These are phyloP conservation scores for Fusarium sublunatum DNA, from an alignment of 2,329 filamentous ascomycete genomes.

Conservation along the genomic window DNA sequence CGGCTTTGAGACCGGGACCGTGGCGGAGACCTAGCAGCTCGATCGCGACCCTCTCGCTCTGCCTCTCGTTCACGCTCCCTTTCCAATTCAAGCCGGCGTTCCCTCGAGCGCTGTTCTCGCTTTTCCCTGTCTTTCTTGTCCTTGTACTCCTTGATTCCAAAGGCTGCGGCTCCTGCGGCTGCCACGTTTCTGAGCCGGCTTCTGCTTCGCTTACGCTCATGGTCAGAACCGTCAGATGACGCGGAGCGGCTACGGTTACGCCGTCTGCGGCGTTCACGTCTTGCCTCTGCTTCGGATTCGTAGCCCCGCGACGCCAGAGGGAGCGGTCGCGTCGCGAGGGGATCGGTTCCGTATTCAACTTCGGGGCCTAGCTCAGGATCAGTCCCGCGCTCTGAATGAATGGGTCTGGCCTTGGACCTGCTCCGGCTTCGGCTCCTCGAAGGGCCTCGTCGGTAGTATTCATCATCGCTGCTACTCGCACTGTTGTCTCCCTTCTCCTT, in stretches of 20 bases:
- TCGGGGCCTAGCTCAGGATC: slow-evolving; percentile 73
- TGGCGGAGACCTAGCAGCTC: slow-evolving; percentile 46
- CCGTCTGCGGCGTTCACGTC: slow-evolving; percentile 54
- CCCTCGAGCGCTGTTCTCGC: slow-evolving; percentile 52
- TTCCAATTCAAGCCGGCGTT: slow-evolving; percentile 44
- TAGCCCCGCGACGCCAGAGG: slow-evolving; percentile 54
- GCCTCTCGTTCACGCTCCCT: slow-evolving; percentile 37
- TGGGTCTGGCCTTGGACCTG: slow-evolving; percentile 64
- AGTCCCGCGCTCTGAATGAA: slow-evolving; percentile 64
- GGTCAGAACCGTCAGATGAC: slow-evolving; percentile 50
- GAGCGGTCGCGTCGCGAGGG: slow-evolving; percentile 60
- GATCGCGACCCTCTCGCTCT: slow-evolving; percentile 38
- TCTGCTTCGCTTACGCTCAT: slow-evolving; percentile 61
- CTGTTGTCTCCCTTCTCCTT: slow-evolving; percentile 68
- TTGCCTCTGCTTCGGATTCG: slow-evolving; percentile 62
- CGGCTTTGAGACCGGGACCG: slow-evolving; percentile 43
- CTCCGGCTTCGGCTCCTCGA: slow-evolving; percentile 56
- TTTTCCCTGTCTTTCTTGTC: slow-evolving; percentile 55
- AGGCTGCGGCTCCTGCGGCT: slow-evolving; percentile 69
- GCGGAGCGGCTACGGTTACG: slow-evolving; percentile 51
- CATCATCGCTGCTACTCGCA: slow-evolving; percentile 50
- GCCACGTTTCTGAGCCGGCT: slow-evolving; percentile 67
- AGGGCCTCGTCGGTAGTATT: slow-evolving; percentile 51
- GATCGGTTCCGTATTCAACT: slow-evolving; percentile 73
- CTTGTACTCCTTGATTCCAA: slow-evolving; percentile 71